Conservation (phyloP, 176 grass and related monocot species). For the bread wheat (Triticum aestivum) region DNA sequence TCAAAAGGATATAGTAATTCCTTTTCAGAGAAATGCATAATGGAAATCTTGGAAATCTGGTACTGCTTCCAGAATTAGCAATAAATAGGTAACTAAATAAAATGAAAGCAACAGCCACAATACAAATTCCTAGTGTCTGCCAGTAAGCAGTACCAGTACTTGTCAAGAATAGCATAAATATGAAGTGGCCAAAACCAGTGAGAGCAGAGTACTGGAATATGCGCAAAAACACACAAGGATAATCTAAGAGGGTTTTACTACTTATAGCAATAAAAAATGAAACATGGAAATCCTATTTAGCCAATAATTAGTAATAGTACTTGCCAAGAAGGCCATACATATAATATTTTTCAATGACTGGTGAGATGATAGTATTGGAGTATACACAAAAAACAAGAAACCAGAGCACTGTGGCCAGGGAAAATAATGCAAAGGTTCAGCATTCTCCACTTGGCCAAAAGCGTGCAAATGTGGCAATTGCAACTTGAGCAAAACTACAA, state of each 20-base stretch:
- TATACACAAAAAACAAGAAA: constrained; percentile 18
- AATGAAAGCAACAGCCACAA: background rate
- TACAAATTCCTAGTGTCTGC: background rate
- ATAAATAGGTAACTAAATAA: background rate
- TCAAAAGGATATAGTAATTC: background rate
- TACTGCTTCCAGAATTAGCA: background rate
- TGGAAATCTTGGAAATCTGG: background rate
- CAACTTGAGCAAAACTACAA: background rate
- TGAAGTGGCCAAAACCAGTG: background rate
- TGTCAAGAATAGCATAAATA: background rate
- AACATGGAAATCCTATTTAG: background rate
- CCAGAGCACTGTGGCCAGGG: background rate
- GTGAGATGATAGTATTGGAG: background rate
- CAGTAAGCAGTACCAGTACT: background rate
- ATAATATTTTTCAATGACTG: background rate
- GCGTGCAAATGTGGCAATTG: background rate
- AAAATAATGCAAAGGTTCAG: constrained; percentile 6
- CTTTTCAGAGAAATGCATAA: background rate
- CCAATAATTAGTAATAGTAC: background rate
- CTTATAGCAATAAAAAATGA: background rate
- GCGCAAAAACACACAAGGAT: background rate
- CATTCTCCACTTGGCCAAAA: background rate
- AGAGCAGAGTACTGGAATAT: background rate
- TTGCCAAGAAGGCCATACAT: background rate
- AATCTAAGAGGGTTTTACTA: too few relatives aligned